A percentile compares a stretch with the other conserved stretches of the same genome.
These are phyloP conservation scores for Neoscytalidium dimidiatum DNA, from an alignment of 2,329 filamentous ascomycete genomes.

Conservation along the genomic window DNA sequence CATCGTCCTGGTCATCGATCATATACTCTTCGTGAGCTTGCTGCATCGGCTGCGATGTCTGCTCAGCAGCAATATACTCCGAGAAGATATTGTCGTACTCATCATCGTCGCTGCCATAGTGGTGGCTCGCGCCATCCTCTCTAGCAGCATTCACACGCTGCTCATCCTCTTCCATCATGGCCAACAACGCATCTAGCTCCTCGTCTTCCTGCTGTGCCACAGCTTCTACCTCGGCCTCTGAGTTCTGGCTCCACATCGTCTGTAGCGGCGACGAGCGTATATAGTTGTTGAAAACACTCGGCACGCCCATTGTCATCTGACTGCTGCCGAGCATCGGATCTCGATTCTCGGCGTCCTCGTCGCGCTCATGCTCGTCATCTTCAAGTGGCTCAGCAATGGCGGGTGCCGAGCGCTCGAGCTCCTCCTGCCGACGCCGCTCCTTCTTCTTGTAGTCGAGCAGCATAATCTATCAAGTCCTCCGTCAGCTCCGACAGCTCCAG, in stretches of 20 bases:
- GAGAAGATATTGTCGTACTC: conserved; percentile 66
- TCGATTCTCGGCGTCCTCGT: conserved; percentile 1
- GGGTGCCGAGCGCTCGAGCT: conserved; percentile 45
- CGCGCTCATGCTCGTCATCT: conserved; percentile 25
- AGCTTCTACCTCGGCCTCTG: conserved; percentile 6
- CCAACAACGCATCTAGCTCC: conserved; percentile 48
- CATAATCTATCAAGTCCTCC: conserved; percentile 41
- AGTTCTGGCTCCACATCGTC: conserved; percentile 3
- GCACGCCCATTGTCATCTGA: not conserved
- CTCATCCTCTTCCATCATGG: conserved; percentile 42
- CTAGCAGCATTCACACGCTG: not conserved
- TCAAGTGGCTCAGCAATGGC: conserved; percentile 28
- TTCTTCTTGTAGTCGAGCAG: conserved; percentile 47
- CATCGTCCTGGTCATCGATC: conserved; percentile 26
- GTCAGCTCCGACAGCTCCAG: not conserved
- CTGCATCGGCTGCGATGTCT: conserved; percentile 40
- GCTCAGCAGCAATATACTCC: conserved; percentile 41
- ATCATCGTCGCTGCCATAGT: conserved; percentile 53
- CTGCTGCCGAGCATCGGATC: conserved; percentile 11
- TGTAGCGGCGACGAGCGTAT: not conserved
- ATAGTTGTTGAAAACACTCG: not conserved
- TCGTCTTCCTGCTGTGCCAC: conserved; percentile 16
- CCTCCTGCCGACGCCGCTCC: conserved; percentile 48
- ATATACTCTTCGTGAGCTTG: conserved; percentile 12
- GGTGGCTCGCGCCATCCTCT: conserved; percentile 26